Evolutionary conservation across 345 rosid genomes (phyloP), one percentile per base, ranked within the genome.

Genomic region (Draba incana): DNA sequence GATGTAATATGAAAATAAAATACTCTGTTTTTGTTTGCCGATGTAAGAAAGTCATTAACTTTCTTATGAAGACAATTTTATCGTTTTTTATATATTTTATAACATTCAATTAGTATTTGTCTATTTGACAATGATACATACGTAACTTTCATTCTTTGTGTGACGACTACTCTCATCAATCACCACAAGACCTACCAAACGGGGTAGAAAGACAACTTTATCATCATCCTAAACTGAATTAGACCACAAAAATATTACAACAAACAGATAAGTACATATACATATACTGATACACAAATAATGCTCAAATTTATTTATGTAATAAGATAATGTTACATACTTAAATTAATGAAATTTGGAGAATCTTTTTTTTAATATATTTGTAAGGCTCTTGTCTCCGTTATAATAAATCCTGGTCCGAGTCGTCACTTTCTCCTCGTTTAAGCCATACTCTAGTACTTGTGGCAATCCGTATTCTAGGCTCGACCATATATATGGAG

Each of bases 211-310:
- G 47, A 62, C 69, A 64, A 31, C 12, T 52, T 44, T 71, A 71
- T 64, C 59, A 16, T 49, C 50, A 41, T 57, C 62, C 23, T 64
- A 55, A 64, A 2, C 5, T 46, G 42, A 63, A 71, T 12, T 55
- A 37, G 31, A 71, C 75, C 75, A 71, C 67, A 69, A 15, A 48
- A 20, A 23, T 42, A 37, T 16, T 33, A 15, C 15, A 35, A 15
- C 15, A 35, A 35, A 35, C 10, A 57, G 33, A 72, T 44, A 55
- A 27, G 49, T 11, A 39, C 16, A 12, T 50, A n/a, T 49, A 27
- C 24, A 11, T 25, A 24, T 20, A 39, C 6, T 8, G 47, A 23
- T 1, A 58, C 6, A 35, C 39, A 35, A 35, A 35, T 35, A 35
- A 35, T 35, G 1, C 10, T 10, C 39, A 35, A 35, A 35, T 8